phyloP scores from a whole-genome alignment of 192 early-diverging fungal species.

The Podila epigama region DNA sequence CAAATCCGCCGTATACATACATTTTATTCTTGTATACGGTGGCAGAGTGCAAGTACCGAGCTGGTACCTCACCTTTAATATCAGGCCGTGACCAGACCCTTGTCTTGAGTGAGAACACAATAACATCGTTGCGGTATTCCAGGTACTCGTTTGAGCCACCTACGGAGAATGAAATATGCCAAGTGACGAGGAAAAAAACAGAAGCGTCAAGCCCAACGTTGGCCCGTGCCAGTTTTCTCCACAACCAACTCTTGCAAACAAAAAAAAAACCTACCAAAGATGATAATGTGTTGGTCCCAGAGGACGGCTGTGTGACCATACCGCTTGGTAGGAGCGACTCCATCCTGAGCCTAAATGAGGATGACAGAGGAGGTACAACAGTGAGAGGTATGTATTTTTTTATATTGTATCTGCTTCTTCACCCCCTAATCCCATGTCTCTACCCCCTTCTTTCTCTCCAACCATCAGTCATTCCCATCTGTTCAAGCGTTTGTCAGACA shows the following conservation, averaged over 20 bases:
- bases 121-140: constrained; percentile 64
- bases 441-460: background rate
- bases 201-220: constrained; percentile 8
- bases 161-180: constrained; percentile 9
- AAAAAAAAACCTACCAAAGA: constrained; percentile 53
- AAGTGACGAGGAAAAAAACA: constrained; percentile 3
- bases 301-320: constrained; percentile 65
- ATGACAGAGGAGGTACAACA: background rate
- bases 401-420: background rate
- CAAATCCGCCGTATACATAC: constrained; percentile 67
- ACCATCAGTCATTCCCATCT: background rate
- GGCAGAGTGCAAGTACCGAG: constrained; percentile 63
- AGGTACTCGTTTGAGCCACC: constrained; percentile 60
- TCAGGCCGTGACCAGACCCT: constrained; percentile 62
- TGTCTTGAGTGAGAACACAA: constrained; percentile 62
- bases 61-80: constrained; percentile 57
- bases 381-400: background rate
- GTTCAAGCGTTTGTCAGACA: background rate
- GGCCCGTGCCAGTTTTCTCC: background rate
- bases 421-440: background rate
- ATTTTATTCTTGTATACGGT: constrained; percentile 66
- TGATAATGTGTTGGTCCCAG: constrained; percentile 61
- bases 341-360: constrained; percentile 51
- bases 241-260: too few relatives aligned
- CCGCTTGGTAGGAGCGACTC: constrained; percentile 59